Conservation (phyloP, 768 basidiomycete genomes). For the Hydnum rufescens region DNA sequence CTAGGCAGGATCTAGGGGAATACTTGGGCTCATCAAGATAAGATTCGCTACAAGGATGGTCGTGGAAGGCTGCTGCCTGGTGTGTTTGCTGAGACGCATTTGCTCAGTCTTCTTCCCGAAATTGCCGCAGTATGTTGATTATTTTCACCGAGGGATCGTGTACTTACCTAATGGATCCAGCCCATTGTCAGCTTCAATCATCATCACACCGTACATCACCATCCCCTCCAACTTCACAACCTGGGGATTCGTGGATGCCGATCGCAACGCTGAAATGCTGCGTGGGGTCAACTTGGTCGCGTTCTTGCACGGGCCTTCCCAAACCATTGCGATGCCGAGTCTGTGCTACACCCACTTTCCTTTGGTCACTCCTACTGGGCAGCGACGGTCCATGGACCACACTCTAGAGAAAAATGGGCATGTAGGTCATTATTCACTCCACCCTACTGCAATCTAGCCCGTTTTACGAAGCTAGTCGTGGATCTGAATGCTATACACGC, state of each 20-base stretch:
- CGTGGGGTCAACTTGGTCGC: constrained; percentile 25
- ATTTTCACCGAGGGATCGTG: no score
- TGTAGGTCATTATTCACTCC: constrained; percentile 33
- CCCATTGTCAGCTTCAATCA: background rate
- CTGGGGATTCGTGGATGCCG: constrained; percentile 64
- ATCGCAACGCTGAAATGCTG: constrained; percentile 52
- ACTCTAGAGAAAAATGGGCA: constrained; percentile 37
- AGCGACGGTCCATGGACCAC: constrained; percentile 29
- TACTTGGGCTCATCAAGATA: constrained; percentile 24
- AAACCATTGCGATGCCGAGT: constrained; percentile 43
- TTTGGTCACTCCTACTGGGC: constrained; percentile 45
- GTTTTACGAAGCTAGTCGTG: constrained; percentile 15
- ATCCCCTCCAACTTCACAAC: constrained; percentile 58
- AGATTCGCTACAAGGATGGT: constrained; percentile 21
- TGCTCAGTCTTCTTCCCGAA: constrained; percentile 63
- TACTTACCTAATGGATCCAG: background rate
- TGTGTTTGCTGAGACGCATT: constrained; percentile 53
- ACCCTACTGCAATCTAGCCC: constrained; percentile 24
- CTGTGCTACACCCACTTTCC: constrained; percentile 75
- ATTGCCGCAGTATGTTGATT: constrained; percentile 28
- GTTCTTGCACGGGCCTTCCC: constrained; percentile 57
- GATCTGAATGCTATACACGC: constrained; percentile 14
- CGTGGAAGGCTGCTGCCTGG: constrained; percentile 49
- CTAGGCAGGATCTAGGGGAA: constrained; percentile 21
- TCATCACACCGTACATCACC: constrained; percentile 30